Base-by-base conservation (phyloP, 2,329 filamentous ascomycete species). In the Colletotrichum cuscutae region DNA sequence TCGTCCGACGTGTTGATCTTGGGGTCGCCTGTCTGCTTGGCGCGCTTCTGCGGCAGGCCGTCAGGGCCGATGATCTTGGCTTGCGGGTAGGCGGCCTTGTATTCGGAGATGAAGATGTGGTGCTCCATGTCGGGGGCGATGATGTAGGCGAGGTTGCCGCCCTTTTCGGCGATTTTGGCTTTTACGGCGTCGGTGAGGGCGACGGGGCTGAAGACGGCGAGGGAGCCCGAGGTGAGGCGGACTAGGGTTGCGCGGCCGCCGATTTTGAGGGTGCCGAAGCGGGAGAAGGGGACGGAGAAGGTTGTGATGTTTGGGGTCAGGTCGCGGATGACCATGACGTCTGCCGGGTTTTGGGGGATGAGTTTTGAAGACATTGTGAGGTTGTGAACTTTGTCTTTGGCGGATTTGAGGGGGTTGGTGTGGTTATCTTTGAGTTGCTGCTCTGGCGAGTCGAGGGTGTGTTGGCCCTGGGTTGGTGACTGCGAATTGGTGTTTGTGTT, bases 151-250 rank as follows among this genome's bases (percentile, higher is more conserved):
- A 98, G 90, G 54, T 90, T 88, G 62, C 92, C 91, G 74, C 91
- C 91, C 69, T 94, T 85, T 42, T 90, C 86, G 67, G 87, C 84
- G 64, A 94, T 85, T 80, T 92, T 91, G 76, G 86, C 81, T 74
- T 88, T 90, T 52, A 95, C 91, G 71, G 92, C 90, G 3, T 92
- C 88, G 3, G 95, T 98, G 68, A 98, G 89, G 15, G 93, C 93
- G 24, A 97, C 94, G 22, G 97, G 97, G 0, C 95, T 98, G 89
- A 98, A 98, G 81, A 98, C 92, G 76, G 95, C 94, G 53, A 98
- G 90, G 58, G 89, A 86, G 69, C 95, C 95, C 11, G 91, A 92
- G 71, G 90, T 89, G 77, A 99, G 90, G 49, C 46, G 61, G 24
- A 62, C 92, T 72, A 98, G 86, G 5, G 97, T 98, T 74, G 91